Base-by-base conservation (phyloP, 2,329 filamentous ascomycete species). In the Stagonosporopsis rhizophila region DNA sequence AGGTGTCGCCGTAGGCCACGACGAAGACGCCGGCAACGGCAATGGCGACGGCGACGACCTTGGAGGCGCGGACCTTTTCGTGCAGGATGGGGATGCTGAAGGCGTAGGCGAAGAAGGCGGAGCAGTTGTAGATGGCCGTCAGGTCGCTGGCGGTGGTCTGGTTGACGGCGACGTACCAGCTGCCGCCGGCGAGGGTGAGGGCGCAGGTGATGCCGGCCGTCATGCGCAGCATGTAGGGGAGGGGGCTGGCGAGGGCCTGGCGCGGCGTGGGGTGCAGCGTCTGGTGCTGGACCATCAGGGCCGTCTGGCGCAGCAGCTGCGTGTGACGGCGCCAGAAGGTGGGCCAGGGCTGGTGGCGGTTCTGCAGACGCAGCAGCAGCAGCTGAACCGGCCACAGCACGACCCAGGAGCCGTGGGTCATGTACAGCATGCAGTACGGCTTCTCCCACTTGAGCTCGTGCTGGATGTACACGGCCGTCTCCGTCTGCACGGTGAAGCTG, bases 71-170 rank as follows among this genome's bases (percentile, higher is more conserved):
- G 12, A 97, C 79, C 64, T 89, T 91, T 76, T 99, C 95, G 54
- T 90, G 87, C 2, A 99, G 82, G 17, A 99, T 78, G 1, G 93
- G 92, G 40, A 99, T 92, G 41, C 91, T 96, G 74, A 99, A 99
- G 12, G 91, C 94, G 73, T 99, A 99, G 44, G 95, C 95, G 75
- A 99, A 99, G 78, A 99, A 99, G 56, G 95, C 94, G 49, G 91
- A 96, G 82, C 95, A 99, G 79, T 99, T 99, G 84, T 99, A 99
- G 68, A 99, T 99, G 50, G 95, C 95, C 0, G 95, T 99, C 67
- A 99, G 79, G 76, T 99, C 95, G 64, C 90, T 92, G 2, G 95
- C 90, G 3, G 91, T 96, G 1, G 95, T 99, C 81, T 96, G 79
- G 77, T 92, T 91, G 56, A 99, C 94, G 15, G 95, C 94, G 32